Conservation (phyloP, 495 filamentous ascomycete genomes). For the Aspergillus bertholletiae region DNA sequence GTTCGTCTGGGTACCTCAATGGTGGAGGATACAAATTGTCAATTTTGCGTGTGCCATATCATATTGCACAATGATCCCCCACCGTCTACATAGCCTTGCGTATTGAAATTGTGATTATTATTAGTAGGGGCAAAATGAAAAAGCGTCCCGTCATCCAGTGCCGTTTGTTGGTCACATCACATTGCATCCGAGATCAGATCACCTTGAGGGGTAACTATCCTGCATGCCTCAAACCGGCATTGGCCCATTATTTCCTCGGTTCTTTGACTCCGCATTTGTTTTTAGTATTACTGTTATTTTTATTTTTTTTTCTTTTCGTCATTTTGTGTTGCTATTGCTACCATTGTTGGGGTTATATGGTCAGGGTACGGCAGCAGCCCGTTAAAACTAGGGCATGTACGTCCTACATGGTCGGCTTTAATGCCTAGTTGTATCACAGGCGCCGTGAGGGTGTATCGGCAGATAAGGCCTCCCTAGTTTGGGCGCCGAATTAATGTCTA, state of each 20-base stretch:
- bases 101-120: neutral
- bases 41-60: neutral
- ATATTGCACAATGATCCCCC: neutral
- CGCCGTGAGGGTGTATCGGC: neutral
- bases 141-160: constrained; percentile 4
- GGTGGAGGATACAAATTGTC: neutral
- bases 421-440: neutral
- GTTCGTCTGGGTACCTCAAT: neutral
- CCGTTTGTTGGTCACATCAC: constrained; percentile 18
- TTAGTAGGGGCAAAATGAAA: neutral
- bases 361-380: neutral
- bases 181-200: constrained; percentile 5
- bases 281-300: neutral
- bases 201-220: neutral
- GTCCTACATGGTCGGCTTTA: neutral
- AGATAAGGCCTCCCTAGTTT: neutral
- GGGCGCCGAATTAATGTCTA: neutral
- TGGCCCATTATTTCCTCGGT: neutral
- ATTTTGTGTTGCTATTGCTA: too few relatives aligned
- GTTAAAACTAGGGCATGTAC: neutral
- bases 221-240: neutral
- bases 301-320: neutral
- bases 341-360: neutral
- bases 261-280: neutral
- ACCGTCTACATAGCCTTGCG: neutral